Percentiles rank a stretch among this genome's conserved stretches.
These are phyloP conservation scores for Phytophthora meadii DNA, from an alignment of 352 stramenopile genomes.

Conservation along the genomic window DNA sequence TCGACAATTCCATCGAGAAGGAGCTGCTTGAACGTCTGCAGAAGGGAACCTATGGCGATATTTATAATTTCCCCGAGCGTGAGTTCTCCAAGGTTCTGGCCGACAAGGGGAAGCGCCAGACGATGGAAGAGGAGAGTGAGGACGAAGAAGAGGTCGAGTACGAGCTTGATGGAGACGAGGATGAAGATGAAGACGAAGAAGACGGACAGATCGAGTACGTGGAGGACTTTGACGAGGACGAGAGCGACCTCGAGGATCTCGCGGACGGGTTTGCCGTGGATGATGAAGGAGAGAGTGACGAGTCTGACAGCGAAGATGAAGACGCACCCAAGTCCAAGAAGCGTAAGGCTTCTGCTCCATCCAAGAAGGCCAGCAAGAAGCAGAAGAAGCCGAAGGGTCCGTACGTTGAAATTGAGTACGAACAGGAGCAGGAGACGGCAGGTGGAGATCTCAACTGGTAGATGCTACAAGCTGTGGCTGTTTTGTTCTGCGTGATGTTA, in stretches of 20 bases:
- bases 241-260: constrained; percentile 92
- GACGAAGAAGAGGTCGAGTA: constrained; percentile 69
- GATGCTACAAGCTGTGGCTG: constrained; percentile 3
- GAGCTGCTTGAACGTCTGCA: constrained; percentile 98
- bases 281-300: constrained; percentile 58
- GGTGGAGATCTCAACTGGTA: constrained; percentile 64
- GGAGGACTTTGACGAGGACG: constrained; percentile 92
- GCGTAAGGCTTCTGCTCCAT: constrained; percentile 60
- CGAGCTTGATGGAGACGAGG: constrained; percentile 57
- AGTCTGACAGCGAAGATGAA: constrained; percentile 56
- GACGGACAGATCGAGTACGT: constrained; percentile 83
- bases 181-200: constrained; percentile 51
- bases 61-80: constrained; percentile 99
- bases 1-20: constrained; percentile 97
- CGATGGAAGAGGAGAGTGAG: constrained; percentile 93
- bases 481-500: constrained; percentile 15
- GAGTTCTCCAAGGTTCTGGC: constrained; percentile 91
- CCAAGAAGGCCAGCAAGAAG: constrained; percentile 61
- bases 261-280: constrained; percentile 69
- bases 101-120: constrained; percentile 85
- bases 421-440: constrained; percentile 73
- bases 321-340: constrained; percentile 63
- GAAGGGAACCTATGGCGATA: constrained; percentile 98
- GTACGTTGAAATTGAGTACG: constrained; percentile 90
- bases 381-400: constrained; percentile 74